Base-by-base conservation (phyloP, 2,329 filamentous ascomycete genomes). In the Penicillium sp. region DNA sequence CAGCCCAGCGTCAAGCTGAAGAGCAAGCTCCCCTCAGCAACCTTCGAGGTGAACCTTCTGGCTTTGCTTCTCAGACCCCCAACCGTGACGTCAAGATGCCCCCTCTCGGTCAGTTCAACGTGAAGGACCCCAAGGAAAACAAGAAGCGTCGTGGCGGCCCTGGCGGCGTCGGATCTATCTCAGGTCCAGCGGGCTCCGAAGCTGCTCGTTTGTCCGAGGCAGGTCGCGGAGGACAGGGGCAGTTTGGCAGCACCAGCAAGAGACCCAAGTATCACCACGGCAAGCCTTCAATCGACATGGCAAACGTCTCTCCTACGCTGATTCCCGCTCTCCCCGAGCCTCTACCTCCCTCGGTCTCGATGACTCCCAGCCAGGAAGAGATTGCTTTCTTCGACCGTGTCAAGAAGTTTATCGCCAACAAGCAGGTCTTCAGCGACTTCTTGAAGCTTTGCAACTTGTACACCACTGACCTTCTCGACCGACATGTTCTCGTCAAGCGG, bases 401-500 rank as follows among this genome's bases (percentile, higher is more conserved):
- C 16, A 97, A 97, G 82, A 99, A 99, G 75, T 93, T 88, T 67
- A 90, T 99, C 54, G 87, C 88, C 57, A 97, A 97, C 72, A 89
- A 96, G 71, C 89, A 90, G 52, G 88, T 88, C 3, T 95, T 96
- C 82, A 92, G 90, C 65, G 94, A 99, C 72, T 99, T 99, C 73
- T 77, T 99, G 60, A 99, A 99, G 77, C 84, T 99, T 6, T 94
- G 93, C 79, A 99, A 97, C 64, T 81, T 99, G 29, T 99, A 91
- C 77, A 94, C 89, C 21, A 90, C 96, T 65, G 92, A 95, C 62
- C 82, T 99, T 47, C 95, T 99, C 57, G 91, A 96, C 67, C 88
- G 88, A 53, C 87, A 89, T 56, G 86, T 91, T 2, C 79, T 99
- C 13, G 85, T 94, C 24, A 87, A 91, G 70, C 90, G 94, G 69